Evolutionary conservation across 805 yeast species (phyloP).

Genomic region (Vanderwaltozyma polyspora): DNA sequence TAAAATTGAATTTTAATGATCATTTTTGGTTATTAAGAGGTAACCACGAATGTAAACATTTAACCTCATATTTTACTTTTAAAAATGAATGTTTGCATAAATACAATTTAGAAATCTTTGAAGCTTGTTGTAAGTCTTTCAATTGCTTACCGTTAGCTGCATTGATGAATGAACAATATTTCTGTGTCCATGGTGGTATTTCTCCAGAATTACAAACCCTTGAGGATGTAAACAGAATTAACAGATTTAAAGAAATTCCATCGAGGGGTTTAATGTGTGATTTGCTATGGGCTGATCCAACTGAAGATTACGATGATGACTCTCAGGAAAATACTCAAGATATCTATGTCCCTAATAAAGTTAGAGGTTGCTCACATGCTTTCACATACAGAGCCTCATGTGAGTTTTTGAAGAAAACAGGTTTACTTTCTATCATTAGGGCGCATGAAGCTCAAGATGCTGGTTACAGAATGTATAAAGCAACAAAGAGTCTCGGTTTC

Average conservation of each 20-base stretch:
- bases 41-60: slow-evolving; percentile 88
- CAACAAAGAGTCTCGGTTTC: slow-evolving; percentile 73
- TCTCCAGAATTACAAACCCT: slow-evolving; percentile 71
- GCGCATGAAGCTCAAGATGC: slow-evolving; percentile 98
- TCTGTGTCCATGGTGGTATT: slow-evolving; percentile 94
- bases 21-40: slow-evolving; percentile 81
- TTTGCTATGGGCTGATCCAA: slow-evolving; percentile 90
- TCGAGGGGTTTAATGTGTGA: slow-evolving; percentile 91
- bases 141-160: slow-evolving; percentile 88
- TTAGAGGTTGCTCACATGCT: slow-evolving; percentile 88
- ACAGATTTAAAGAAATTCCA: slow-evolving; percentile 88
- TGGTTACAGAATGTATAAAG: slow-evolving; percentile 89
- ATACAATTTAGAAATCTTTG: slow-evolving; percentile 54
- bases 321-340: slow-evolving; percentile 27
- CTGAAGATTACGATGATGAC: slow-evolving; percentile 74
- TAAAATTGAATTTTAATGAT: slow-evolving; percentile 65
- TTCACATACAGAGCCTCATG: slow-evolving; percentile 77
- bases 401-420: slow-evolving; percentile 65
- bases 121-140: slow-evolving; percentile 65
- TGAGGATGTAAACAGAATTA: slow-evolving; percentile 54
- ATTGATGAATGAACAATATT: slow-evolving; percentile 82
- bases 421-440: slow-evolving; percentile 72
- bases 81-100: slow-evolving; percentile 83
- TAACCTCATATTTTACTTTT: slow-evolving; percentile 90
- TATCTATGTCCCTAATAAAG: slow-evolving; percentile 50